Percentiles rank a stretch among this genome's conserved stretches.
These are phyloP conservation scores for Nakazawaea sp. DNA, from an alignment of 805 yeast genomes.

Conservation along the genomic window DNA sequence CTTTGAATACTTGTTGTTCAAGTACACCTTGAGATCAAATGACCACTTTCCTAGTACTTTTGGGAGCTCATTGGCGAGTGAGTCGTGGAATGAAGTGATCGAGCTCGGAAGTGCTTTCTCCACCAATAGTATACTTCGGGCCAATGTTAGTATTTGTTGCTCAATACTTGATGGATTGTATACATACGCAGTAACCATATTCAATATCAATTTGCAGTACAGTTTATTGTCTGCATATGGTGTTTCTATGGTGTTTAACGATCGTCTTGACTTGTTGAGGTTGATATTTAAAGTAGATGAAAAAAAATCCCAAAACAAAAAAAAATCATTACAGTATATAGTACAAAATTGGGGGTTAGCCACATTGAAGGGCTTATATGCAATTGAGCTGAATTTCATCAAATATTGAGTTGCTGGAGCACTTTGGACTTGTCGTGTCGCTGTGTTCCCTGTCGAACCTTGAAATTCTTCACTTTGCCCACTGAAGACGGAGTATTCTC, in stretches of 20 bases:
- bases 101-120: conserved; percentile 48
- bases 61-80: conserved; percentile 62
- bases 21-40: conserved; percentile 59
- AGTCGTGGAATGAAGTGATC: conserved; percentile 65
- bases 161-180: not conserved
- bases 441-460: no score
- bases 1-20: conserved; percentile 50
- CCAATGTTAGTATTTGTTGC: not conserved
- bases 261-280: no score
- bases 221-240: no score
- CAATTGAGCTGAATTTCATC: not conserved
- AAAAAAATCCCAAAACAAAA: no score
- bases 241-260: no score
- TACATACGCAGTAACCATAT: conserved; percentile 12
- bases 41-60: conserved; percentile 57
- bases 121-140: conserved; percentile 32
- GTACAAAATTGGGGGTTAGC: no score
- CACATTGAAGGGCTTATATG: no score
- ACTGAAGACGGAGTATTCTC: conserved; percentile 8
- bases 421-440: not conserved
- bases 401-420: conserved; percentile 7
- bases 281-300: no score
- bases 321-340: no score
- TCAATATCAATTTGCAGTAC: no score
- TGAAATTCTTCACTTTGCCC: conserved; percentile 1